These are phyloP conservation scores for Trichoderma sp. DNA, from an alignment of 2,329 filamentous ascomycete genomes.

Conservation along the genomic window DNA sequence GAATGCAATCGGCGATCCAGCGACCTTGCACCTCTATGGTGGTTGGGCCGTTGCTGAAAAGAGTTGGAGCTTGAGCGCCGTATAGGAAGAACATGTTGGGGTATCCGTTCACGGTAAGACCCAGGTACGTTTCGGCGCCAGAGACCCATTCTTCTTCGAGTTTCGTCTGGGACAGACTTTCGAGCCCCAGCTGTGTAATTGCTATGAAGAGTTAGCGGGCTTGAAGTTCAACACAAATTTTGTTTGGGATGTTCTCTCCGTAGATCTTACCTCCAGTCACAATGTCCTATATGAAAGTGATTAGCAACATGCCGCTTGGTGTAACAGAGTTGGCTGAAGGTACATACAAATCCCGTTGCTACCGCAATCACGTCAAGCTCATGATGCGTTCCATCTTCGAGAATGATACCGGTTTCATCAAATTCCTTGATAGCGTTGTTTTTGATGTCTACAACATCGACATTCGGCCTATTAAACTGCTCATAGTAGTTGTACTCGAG, in stretches of 20 bases:
- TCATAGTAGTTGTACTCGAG: constrained; percentile 52
- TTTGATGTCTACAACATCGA: constrained; percentile 49
- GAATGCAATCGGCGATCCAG: constrained; percentile 58
- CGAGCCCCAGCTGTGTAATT: constrained; percentile 51
- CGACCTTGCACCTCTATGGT: constrained; percentile 59
- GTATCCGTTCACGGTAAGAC: constrained; percentile 48
- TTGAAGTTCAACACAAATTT: neutral
- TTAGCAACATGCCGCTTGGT: neutral
- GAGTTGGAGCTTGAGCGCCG: constrained; percentile 60
- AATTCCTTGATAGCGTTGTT: constrained; percentile 48
- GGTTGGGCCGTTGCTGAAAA: constrained; percentile 59
- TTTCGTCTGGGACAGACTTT: constrained; percentile 44
- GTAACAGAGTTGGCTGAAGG: too few relatives aligned
- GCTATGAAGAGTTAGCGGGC: constrained; percentile 32
- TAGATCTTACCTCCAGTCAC: constrained; percentile 8
- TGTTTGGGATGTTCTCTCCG: too few relatives aligned
- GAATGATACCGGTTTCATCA: constrained; percentile 46
- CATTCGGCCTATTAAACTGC: constrained; percentile 50
- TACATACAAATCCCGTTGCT: constrained; percentile 52
- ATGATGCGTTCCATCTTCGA: constrained; percentile 47
- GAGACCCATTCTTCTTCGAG: constrained; percentile 49
- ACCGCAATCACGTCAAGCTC: constrained; percentile 51
- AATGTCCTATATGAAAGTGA: neutral
- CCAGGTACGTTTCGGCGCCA: constrained; percentile 51
- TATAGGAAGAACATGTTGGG: constrained; percentile 60